phyloP scores from a whole-genome alignment of 306 rosid genomes.

The Sindora glabra region DNA sequence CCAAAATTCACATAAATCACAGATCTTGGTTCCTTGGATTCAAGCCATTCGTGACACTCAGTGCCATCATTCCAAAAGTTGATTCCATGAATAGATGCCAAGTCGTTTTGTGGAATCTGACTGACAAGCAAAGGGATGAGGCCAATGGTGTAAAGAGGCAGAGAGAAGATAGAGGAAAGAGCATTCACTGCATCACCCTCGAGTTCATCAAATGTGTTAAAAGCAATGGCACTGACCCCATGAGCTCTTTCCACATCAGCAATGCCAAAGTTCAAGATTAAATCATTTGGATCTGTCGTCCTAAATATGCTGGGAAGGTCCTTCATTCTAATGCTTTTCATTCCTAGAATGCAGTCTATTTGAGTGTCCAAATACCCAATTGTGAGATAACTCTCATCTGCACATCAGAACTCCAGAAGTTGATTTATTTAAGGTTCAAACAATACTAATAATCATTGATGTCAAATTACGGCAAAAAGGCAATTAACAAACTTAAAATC shows the following conservation, averaged over 20 bases:
- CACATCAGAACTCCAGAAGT: too few species aligned
- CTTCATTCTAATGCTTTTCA: not conserved
- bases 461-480: too few species aligned
- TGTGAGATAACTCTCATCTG: slow-evolving; percentile 1
- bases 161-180: too few species aligned
- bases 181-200: not conserved
- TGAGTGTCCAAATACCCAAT: slow-evolving; percentile 5
- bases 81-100: not conserved
- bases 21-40: too few species aligned
- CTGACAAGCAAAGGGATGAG: not conserved
- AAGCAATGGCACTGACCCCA: not conserved
- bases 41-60: not conserved
- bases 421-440: too few species aligned
- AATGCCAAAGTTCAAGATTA: not conserved
- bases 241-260: not conserved
- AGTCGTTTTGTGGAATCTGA: not conserved
- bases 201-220: too few species aligned
- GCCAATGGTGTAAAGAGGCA: too few species aligned
- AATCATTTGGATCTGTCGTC: not conserved
- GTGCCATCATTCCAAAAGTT: slow-evolving; percentile 14
- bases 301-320: not conserved
- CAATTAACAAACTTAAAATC: too few species aligned
- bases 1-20: slow-evolving; percentile 1
- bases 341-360: not conserved
- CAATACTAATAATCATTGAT: too few species aligned